Conservation (phyloP, 371 early-diverging fungal genomes). For the Apophysomyces elegans region DNA sequence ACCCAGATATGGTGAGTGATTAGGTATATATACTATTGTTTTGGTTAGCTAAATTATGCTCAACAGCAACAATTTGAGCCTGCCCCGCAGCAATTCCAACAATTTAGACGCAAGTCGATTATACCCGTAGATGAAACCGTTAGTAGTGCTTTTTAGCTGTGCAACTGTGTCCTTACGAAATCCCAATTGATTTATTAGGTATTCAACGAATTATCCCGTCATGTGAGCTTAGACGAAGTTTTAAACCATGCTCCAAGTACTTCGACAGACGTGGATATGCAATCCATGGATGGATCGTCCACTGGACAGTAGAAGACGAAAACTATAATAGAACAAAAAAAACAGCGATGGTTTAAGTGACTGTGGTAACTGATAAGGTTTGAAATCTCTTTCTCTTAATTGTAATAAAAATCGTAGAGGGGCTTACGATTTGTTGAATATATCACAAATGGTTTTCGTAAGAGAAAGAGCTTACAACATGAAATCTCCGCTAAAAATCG, state of each 20-base stretch:
- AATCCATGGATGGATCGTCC: not conserved
- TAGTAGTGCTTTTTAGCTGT: constrained; percentile 1
- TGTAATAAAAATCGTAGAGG: too few relatives aligned
- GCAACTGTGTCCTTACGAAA: not conserved
- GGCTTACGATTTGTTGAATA: too few relatives aligned
- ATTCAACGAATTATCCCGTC: constrained; percentile 77
- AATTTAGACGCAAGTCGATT: constrained; percentile 87
- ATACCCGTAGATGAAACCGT: constrained; percentile 89
- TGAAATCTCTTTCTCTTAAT: too few relatives aligned
- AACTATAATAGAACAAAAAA: not conserved
- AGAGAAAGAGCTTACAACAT: too few relatives aligned
- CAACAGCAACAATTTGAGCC: constrained; percentile 65
- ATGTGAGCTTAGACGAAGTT: constrained; percentile 83
- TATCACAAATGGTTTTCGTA: too few relatives aligned
- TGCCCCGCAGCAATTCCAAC: constrained; percentile 61
- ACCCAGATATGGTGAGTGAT: constrained; percentile 32
- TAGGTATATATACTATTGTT: too few relatives aligned
- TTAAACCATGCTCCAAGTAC: constrained; percentile 47
- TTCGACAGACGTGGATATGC: constrained; percentile 14
- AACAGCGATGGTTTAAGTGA: not conserved
- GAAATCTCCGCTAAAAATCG: too few relatives aligned
- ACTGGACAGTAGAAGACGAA: constrained; percentile 1
- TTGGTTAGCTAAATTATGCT: not conserved
- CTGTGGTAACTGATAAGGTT: too few relatives aligned
- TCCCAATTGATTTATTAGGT: constrained; percentile 32